phyloP scores from a whole-genome alignment of 805 yeast genomes.

The Candida loeiensis region DNA sequence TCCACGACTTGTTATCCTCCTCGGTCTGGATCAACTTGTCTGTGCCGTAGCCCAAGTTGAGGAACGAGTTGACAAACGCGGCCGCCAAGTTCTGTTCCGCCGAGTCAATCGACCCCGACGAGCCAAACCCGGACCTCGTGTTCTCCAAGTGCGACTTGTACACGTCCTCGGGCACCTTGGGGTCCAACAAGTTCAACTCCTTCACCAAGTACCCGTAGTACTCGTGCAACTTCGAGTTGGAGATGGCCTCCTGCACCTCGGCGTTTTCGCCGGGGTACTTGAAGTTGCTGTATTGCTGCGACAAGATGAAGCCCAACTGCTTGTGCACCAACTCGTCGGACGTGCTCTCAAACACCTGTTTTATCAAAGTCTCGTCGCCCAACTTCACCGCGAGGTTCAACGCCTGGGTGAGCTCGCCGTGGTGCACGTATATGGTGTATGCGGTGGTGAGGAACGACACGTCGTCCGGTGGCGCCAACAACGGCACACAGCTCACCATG shows the following conservation, averaged over 20 bases:
- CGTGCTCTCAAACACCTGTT: constrained; percentile 78
- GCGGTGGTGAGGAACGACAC: constrained; percentile 83
- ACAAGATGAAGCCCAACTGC: constrained; percentile 86
- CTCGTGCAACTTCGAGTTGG: constrained; percentile 74
- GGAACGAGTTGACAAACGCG: constrained; percentile 87
- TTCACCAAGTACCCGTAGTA: constrained; percentile 76
- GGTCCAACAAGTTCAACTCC: constrained; percentile 83
- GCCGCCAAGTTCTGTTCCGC: constrained; percentile 95
- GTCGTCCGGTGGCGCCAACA: constrained; percentile 94
- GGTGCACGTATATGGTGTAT: constrained; percentile 73
- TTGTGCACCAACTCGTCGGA: constrained; percentile 70
- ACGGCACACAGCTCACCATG: constrained; percentile 94
- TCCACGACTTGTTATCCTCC: constrained; percentile 73
- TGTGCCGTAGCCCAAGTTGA: constrained; percentile 85
- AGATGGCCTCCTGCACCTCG: constrained; percentile 78
- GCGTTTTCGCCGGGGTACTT: constrained; percentile 56
- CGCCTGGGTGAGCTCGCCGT: constrained; percentile 84
- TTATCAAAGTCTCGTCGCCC: constrained; percentile 75
- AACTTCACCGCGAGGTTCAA: constrained; percentile 83
- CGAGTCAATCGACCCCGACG: constrained; percentile 66
- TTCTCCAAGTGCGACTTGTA: constrained; percentile 88
- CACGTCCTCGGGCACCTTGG: constrained; percentile 92
- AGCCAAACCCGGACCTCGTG: constrained; percentile 53
- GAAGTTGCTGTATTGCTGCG: constrained; percentile 82
- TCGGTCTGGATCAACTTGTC: constrained; percentile 78